These are phyloP conservation scores for Taxillus chinensis DNA, from an alignment of 164 flowering plant genomes.

Conservation along the genomic window DNA sequence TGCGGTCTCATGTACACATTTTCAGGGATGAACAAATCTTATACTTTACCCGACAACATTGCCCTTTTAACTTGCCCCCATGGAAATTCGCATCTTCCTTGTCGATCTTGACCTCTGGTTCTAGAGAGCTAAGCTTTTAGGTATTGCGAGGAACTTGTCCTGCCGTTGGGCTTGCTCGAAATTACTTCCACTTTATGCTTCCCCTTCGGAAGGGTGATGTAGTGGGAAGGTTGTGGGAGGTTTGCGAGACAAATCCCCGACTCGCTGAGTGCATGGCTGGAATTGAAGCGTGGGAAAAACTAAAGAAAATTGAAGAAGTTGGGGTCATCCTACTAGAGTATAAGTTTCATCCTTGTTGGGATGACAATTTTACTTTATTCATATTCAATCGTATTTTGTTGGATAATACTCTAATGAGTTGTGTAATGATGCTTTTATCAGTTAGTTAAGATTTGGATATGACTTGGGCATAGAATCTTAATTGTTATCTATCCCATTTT, in stretches of 20 bases:
- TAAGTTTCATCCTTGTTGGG: no score
- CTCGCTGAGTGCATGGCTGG: constrained; percentile 43
- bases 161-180: constrained; percentile 27
- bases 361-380: no score
- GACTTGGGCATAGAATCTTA: no score
- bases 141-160: no score
- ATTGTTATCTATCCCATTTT: no score
- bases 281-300: constrained; percentile 76
- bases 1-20: constrained; percentile 25
- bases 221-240: constrained; percentile 58
- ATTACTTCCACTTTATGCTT: constrained; percentile 61
- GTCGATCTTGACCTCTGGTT: constrained; percentile 31
- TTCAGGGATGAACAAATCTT: constrained; percentile 29
- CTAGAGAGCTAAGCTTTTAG: no score
- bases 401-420: no score
- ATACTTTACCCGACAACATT: constrained; percentile 36
- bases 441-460: no score
- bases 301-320: constrained; percentile 54
- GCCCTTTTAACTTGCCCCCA: constrained; percentile 60
- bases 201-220: constrained; percentile 60
- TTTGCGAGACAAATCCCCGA: constrained; percentile 35
- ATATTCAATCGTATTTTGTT: no score
- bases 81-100: constrained; percentile 85
- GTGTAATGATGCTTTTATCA: no score
- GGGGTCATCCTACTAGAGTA: no score